These are phyloP conservation scores for Sclerotinia nivalis DNA, from an alignment of 2,329 filamentous ascomycete species.

Conservation along the genomic window DNA sequence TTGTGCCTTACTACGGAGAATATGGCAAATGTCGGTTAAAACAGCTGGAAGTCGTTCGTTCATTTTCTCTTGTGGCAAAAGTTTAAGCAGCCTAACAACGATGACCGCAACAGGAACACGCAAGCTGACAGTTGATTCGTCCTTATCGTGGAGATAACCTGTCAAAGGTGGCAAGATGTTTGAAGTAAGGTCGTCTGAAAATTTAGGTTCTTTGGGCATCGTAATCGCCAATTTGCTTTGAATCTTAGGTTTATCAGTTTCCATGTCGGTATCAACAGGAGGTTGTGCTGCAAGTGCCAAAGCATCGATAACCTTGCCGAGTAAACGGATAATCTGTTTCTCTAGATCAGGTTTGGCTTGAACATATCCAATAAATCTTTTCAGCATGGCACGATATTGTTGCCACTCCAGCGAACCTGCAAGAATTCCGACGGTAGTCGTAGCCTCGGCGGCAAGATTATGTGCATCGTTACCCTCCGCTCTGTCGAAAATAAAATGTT, in stretches of 20 bases:
- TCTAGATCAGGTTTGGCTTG: constrained; percentile 77
- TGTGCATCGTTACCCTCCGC: constrained; percentile 74
- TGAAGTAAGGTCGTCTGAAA: constrained; percentile 69
- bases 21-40: constrained; percentile 88
- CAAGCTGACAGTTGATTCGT: constrained; percentile 90
- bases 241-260: constrained; percentile 41
- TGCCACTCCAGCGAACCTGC: constrained; percentile 82
- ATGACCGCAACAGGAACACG: constrained; percentile 89
- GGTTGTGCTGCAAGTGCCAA: constrained; percentile 56
- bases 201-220: constrained; percentile 65
- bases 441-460: constrained; percentile 82
- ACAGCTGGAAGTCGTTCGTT: constrained; percentile 76
- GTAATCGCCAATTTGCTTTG: constrained; percentile 58
- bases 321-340: constrained; percentile 80
- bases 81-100: constrained; percentile 79
- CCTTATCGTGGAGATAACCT: constrained; percentile 89
- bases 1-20: constrained; percentile 83
- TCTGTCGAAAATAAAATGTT: constrained; percentile 89
- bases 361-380: constrained; percentile 81
- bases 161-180: constrained; percentile 77
- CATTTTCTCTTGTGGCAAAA: constrained; percentile 74
- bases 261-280: constrained; percentile 38
- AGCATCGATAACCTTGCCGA: constrained; percentile 79
- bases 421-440: constrained; percentile 74
- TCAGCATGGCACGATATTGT: constrained; percentile 82